Evolutionary conservation across 1,284 basidiomycete species (phyloP), one percentile per base, ranked within the genome.

Genomic region (Golubevia pallescens): DNA sequence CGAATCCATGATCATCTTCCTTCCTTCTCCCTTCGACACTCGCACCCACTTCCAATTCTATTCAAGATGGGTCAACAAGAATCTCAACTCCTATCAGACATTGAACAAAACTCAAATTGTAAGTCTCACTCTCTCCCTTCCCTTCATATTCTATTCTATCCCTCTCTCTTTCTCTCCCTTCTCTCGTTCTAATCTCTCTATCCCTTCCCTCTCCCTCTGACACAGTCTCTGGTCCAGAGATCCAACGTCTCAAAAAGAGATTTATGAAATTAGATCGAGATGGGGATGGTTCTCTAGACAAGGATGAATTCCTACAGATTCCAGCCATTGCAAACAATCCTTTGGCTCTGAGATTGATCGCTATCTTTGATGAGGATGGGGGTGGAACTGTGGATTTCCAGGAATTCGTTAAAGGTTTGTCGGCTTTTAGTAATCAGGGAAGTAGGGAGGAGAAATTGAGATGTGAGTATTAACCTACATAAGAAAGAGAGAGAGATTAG

Each of bases 361-460:
- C 34, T 38, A 38, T 38, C 34, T 38, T 38, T 10, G 34, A 38
- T 38, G 34, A 38, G 10, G 96, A 93, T 86, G 96, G 97, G 68
- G 94, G 95, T 80, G 96, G 96, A 65, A 95, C 96, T 0, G 96
- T 99, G 60, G 96, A 99, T 86, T 99, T 99, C 86, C 95, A 98
- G 81, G 96, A 99, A 87, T 99, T 99, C 80, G 97, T 99, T 0
- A 94, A 94, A 2, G 97, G 96, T 1, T 87, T 99, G 80, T 96
- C 94, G 78, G 96, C 97, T 53, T 99, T 99, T 86, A 96, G 93
- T 77, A 95, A 93, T 86, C 91, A 95, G 85, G 96, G 96, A 42
- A 94, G 93, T 20, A 88, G 95, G 68, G 97, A 99, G 84, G 96
- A 99, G 87, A 99, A 99, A 87, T 88, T 99, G 64, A 90, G 90